A percentile compares a stretch with the other conserved stretches of the same genome.
These are phyloP conservation scores for Eucalyptus coolabah DNA, from an alignment of 345 rosid genomes.

Conservation along the genomic window DNA sequence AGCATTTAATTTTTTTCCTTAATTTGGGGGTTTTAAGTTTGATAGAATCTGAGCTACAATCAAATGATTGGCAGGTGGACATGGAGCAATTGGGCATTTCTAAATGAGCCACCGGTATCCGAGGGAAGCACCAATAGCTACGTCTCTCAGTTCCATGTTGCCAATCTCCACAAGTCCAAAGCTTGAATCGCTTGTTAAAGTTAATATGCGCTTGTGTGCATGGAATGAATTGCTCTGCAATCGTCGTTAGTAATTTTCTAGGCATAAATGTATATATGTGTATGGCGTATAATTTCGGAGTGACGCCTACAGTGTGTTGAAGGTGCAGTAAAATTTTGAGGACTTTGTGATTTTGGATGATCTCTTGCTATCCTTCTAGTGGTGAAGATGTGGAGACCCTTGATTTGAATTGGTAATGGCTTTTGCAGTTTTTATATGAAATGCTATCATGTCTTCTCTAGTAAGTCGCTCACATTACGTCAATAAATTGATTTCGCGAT, in stretches of 20 bases:
- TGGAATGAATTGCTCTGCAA: not conserved
- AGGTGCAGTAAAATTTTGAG: not conserved
- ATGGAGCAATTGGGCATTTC: constrained; percentile 72
- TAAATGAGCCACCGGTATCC: constrained; percentile 65
- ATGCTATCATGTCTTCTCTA: not conserved
- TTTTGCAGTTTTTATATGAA: not conserved
- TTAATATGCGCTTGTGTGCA: not conserved
- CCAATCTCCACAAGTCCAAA: constrained; percentile 6
- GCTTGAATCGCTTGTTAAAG: not conserved
- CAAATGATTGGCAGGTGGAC: constrained; percentile 50
- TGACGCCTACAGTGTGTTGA: not conserved
- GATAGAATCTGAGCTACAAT: not conserved
- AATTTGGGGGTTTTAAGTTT: not conserved
- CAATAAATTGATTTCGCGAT: not conserved
- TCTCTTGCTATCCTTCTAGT: not conserved
- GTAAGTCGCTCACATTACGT: not conserved
- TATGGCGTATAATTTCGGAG: not conserved
- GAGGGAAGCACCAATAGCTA: constrained; percentile 35
- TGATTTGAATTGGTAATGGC: not conserved
- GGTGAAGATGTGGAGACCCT: not conserved
- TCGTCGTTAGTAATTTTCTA: not conserved
- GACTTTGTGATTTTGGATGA: not conserved
- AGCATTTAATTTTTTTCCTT: not conserved
- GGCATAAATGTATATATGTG: not conserved
- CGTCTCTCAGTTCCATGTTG: constrained; percentile 49